Evolutionary conservation across 805 yeast genomes (phyloP), one percentile per base, ranked within the genome.

Genomic region (Hanseniaspora clermontiae): DNA sequence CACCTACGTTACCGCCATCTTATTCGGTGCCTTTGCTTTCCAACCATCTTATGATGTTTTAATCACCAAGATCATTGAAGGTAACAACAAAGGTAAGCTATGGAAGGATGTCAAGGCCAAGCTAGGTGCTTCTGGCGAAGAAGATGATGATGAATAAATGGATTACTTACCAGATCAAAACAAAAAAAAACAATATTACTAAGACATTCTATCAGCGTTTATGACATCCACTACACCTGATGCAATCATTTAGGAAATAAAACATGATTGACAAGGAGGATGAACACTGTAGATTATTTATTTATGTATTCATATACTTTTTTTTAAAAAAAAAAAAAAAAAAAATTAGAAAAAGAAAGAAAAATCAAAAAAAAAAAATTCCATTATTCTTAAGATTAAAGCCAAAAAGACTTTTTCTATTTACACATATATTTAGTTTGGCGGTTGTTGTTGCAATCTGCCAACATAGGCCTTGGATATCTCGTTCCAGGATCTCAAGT

Each of bases 401-500:
- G 7, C 10, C 10, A 32, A 32, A 32, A 32, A 32, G 7, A 32
- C 10, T 39, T 31, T 46, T 37, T 48, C 32, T 48, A 20, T 36
- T 31, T 49, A 32, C 43, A 27, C 34, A 24, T 24, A 39, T 39
- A 11, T n/a, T 34, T 46, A 46, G 49, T 46, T 46, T n/a, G 52
- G 51, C 17, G 72, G 66, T 29, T 75, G 73, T 63, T 78, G 77
- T 70, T 84, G 89, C 63, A 87, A 84, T 68, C 95, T 79, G 32
- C 79, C 66, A 52, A 88, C 79, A 69, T 88, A 89, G 11, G 86
- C 74, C 66, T 80, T 82, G 12, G 95, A 86, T 45, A 90, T 76
- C 55, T 83, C 74, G 64, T 89, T 88, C 96, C 96, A 90, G 37
- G 95, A 81, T 68, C 84, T 79, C 91, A 89, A 83, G 70, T 87